These are phyloP conservation scores for Echeveria elegans DNA, from an alignment of 164 flowering plant genomes.

Conservation along the genomic window DNA sequence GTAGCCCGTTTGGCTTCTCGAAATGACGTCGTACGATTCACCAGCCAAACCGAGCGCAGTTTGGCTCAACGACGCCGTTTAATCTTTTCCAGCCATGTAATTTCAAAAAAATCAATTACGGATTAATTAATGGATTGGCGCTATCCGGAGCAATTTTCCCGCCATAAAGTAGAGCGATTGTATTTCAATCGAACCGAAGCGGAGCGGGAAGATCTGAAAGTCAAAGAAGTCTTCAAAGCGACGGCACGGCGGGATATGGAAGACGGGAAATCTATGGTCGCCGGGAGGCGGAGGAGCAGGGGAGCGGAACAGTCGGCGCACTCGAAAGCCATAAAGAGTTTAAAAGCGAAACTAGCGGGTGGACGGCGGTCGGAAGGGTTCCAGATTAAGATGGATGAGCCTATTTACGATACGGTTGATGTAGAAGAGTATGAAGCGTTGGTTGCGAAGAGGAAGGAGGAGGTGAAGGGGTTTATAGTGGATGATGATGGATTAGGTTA, in stretches of 20 bases:
- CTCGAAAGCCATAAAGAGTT: conserved; percentile 52
- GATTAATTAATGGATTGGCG: neutral
- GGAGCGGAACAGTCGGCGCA: conserved; percentile 42
- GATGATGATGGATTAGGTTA: conserved; percentile 83
- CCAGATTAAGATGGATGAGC: conserved; percentile 65
- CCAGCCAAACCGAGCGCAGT: too few species aligned
- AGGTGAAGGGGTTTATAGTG: conserved; percentile 57
- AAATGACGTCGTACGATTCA: too few species aligned
- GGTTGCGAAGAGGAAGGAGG: conserved; percentile 66
- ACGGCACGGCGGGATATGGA: conserved; percentile 16
- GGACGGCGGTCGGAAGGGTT: conserved; percentile 46
- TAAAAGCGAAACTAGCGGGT: conserved; percentile 46
- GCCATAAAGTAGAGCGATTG: neutral
- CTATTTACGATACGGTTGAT: conserved; percentile 68
- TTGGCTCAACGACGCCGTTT: too few species aligned
- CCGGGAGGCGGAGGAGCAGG: conserved; percentile 37
- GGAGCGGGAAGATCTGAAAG: neutral
- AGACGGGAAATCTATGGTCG: conserved; percentile 27
- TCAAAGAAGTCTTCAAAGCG: neutral
- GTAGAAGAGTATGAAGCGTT: conserved; percentile 70
- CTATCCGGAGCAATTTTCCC: neutral
- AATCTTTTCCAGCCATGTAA: too few species aligned
- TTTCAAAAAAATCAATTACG: too few species aligned
- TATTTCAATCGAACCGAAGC: neutral
- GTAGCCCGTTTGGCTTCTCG: too few species aligned